A percentile compares a stretch with the other conserved stretches of the same genome.
Conservation (phyloP, 2,329 filamentous ascomycete genomes). For the Colletotrichum navitas region DNA sequence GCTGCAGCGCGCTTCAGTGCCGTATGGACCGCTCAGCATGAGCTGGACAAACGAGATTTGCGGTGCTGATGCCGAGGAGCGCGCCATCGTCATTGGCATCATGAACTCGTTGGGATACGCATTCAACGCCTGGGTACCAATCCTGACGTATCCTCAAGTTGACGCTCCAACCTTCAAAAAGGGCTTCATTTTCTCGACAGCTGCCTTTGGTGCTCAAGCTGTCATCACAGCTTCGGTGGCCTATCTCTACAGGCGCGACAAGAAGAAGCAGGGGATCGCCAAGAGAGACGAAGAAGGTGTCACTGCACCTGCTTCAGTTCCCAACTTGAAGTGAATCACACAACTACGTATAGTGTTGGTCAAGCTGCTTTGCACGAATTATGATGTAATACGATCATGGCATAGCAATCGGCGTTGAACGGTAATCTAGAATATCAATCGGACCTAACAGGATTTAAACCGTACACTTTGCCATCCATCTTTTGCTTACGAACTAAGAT, state of each 20-base stretch:
- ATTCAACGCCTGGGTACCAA: slow-evolving; percentile 68
- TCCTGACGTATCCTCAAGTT: slow-evolving; percentile 63
- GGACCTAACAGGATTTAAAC: not conserved
- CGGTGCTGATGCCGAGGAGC: slow-evolving; percentile 34
- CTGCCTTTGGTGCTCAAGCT: slow-evolving; percentile 28
- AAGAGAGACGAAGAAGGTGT: slow-evolving; percentile 22
- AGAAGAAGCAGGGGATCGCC: slow-evolving; percentile 11
- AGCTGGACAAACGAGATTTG: slow-evolving; percentile 41
- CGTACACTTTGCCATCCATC: no score
- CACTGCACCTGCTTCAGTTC: not conserved
- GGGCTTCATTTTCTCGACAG: slow-evolving; percentile 54
- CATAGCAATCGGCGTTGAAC: not conserved
- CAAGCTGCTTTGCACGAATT: not conserved
- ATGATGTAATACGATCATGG: no score
- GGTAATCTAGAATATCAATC: no score
- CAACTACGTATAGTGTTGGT: not conserved
- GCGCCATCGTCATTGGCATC: slow-evolving; percentile 38
- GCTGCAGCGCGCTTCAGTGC: slow-evolving; percentile 47
- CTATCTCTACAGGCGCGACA: slow-evolving; percentile 26
- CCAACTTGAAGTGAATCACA: not conserved
- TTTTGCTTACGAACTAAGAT: not conserved
- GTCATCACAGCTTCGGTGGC: slow-evolving; percentile 24
- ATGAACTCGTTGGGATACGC: slow-evolving; percentile 50
- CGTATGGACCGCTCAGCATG: slow-evolving; percentile 35
- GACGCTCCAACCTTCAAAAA: slow-evolving; percentile 59